Evolutionary conservation across 306 rosid genomes (phyloP), one percentile per base, ranked within the genome.

Genomic region (Arachis stenosperma): DNA sequence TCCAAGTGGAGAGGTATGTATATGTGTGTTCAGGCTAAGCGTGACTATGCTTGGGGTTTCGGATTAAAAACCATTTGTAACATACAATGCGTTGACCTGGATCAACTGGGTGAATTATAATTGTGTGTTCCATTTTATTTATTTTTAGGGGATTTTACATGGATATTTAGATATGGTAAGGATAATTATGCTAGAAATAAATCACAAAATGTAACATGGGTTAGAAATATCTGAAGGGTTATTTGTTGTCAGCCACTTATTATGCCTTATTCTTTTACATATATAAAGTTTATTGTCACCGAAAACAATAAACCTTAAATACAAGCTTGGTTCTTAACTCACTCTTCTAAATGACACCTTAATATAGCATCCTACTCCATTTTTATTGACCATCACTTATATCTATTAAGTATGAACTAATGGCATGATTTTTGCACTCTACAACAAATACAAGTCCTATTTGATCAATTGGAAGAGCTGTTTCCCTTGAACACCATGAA

Each of bases 1-100:
- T 71, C 98, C 97, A 5, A 74, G 77, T 53, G 96, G 98, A 7
- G 96, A 93, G 97, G 98, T 94, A 81, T 69, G 84, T 55, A 46
- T 73, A 12, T 43, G 29, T n/a, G 27, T 39, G 29, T 42, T 69
- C 53, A 42, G 4, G 55, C 11, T 50, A 13, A 50, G 55, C 55
- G 13, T 50, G 15, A 12, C 15, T 50, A 5, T 50, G 17, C 15
- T 12, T 50, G 55, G 17, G 55, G 5, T 46, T 46, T 42, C 9
- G 54, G 53, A 61, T 9, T 50, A 9, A 22, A 52, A 40, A 59
- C 59, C 43, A 50, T 55, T 40, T 7, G 33, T 57, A 47, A 7
- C 33, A 73, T 48, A 48, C 69, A 63, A 14, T 55, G 55, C 61
- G 1, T 47, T 1, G n/a, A 15, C 70, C 61, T 70, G 4, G 29